Percentiles rank a stretch among this genome's conserved stretches.
These are phyloP conservation scores for Rhizodiscina lignyota DNA, from an alignment of 495 filamentous ascomycete species.

Conservation along the genomic window DNA sequence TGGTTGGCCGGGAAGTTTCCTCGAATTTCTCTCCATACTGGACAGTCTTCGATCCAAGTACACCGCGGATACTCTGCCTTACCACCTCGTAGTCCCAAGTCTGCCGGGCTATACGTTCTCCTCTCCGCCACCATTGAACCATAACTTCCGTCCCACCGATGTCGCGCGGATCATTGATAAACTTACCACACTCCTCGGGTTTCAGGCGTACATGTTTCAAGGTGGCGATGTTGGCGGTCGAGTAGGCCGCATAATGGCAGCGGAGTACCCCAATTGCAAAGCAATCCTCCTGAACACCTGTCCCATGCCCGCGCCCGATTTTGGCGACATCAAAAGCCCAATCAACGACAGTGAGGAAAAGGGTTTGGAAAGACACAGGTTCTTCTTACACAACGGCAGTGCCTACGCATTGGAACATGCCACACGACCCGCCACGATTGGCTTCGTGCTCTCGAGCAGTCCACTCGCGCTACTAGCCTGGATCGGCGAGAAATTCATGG, in stretches of 20 bases:
- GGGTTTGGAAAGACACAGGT: no score
- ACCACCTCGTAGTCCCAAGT: conserved; percentile 45
- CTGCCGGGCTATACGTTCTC: conserved; percentile 46
- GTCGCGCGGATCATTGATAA: conserved; percentile 21
- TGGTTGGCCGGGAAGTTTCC: background rate
- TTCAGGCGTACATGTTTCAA: conserved; percentile 49
- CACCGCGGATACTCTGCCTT: conserved; percentile 37
- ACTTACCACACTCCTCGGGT: conserved; percentile 43
- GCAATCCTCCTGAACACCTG: no score
- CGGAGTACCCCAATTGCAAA: conserved; percentile 23
- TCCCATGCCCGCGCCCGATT: no score
- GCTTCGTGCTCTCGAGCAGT: conserved; percentile 35
- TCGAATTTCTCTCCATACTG: conserved; percentile 33
- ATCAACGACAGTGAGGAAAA: no score
- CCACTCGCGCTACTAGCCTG: conserved; percentile 50
- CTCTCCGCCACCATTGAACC: conserved; percentile 28
- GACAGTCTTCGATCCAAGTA: conserved; percentile 29
- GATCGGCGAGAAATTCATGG: conserved; percentile 48
- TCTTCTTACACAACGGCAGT: conserved; percentile 25
- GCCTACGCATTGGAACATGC: conserved; percentile 43
- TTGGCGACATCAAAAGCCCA: no score
- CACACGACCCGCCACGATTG: conserved; percentile 44
- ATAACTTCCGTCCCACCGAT: conserved; percentile 26
- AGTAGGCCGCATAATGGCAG: conserved; percentile 28
- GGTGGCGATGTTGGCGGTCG: conserved; percentile 50